Percentiles rank a stretch among this genome's conserved stretches.
Conservation (phyloP, 805 yeast species). For the Nematodospora valgi region DNA sequence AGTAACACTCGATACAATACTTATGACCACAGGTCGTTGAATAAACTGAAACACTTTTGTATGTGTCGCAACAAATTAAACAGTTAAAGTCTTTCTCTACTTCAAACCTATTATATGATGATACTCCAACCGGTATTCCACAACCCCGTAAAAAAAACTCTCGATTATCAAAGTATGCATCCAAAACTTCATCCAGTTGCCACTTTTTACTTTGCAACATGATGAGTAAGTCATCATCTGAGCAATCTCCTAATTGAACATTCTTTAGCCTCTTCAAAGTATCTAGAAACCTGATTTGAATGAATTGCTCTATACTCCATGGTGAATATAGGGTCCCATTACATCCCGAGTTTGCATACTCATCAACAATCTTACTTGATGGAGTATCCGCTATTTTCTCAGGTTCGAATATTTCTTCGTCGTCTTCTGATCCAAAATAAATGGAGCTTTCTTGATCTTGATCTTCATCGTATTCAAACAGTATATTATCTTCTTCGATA, state of each 20-base stretch:
- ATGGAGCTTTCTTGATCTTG: constrained; percentile 7
- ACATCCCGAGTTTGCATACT: constrained; percentile 2
- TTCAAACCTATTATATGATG: constrained; percentile 11
- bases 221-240: constrained; percentile 28
- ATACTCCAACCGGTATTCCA: constrained; percentile 21
- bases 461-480: constrained; percentile 22
- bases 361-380: constrained; percentile 3
- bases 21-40: constrained; percentile 65
- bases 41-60: constrained; percentile 33
- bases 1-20: constrained; percentile 69
- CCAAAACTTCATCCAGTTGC: constrained; percentile 38
- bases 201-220: constrained; percentile 37
- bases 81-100: constrained; percentile 41
- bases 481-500: constrained; percentile 8
- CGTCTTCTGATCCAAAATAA: constrained; percentile 12
- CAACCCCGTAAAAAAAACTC: constrained; percentile 20
- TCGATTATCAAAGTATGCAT: constrained; percentile 32
- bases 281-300: constrained; percentile 21
- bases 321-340: constrained; percentile 17
- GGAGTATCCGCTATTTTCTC: neutral
- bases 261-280: constrained; percentile 19
- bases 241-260: constrained; percentile 24
- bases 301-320: constrained; percentile 25
- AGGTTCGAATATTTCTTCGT: constrained; percentile 2
- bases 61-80: constrained; percentile 69